A percentile compares a stretch with the other conserved stretches of the same genome.
Evolutionary conservation across 192 early-diverging fungal species (phyloP).

Genomic region (Piromyces finnis): DNA sequence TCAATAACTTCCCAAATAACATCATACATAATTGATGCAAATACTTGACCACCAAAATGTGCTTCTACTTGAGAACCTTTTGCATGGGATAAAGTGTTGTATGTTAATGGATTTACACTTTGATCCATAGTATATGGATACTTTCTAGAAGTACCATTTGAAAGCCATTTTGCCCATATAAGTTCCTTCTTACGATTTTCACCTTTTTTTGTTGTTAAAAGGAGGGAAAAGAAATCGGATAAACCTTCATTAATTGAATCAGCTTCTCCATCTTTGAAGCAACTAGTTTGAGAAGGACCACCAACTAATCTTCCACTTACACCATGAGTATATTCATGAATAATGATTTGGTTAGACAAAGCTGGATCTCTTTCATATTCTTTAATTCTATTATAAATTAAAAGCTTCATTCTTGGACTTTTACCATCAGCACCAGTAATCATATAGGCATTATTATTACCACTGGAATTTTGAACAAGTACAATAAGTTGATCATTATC

Average conservation of each 20-base stretch:
- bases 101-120: neutral
- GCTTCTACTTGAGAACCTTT: neutral
- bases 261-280: slow-evolving; percentile 19
- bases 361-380: neutral
- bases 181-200: neutral
- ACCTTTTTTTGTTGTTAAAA: neutral
- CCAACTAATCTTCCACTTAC: slow-evolving; percentile 82
- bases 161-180: neutral
- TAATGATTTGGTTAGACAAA: slow-evolving; percentile 1
- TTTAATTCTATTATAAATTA: neutral
- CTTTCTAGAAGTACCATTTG: neutral
- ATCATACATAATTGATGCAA: neutral
- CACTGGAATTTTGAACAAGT: slow-evolving; percentile 80
- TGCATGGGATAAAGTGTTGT: neutral
- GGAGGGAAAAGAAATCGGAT: slow-evolving; percentile 70
- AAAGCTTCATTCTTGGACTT: neutral
- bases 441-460: slow-evolving; percentile 48
- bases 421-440: neutral
- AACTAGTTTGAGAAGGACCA: slow-evolving; percentile 27
- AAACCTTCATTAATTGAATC: slow-evolving; percentile 81
- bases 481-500: slow-evolving; percentile 77
- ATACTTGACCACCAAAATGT: neutral
- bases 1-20: slow-evolving; percentile 55
- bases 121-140: neutral
- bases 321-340: slow-evolving; percentile 89